These are phyloP conservation scores for Kluyveromyces sp. DNA, from an alignment of 1,139 yeast species.

Conservation along the genomic window DNA sequence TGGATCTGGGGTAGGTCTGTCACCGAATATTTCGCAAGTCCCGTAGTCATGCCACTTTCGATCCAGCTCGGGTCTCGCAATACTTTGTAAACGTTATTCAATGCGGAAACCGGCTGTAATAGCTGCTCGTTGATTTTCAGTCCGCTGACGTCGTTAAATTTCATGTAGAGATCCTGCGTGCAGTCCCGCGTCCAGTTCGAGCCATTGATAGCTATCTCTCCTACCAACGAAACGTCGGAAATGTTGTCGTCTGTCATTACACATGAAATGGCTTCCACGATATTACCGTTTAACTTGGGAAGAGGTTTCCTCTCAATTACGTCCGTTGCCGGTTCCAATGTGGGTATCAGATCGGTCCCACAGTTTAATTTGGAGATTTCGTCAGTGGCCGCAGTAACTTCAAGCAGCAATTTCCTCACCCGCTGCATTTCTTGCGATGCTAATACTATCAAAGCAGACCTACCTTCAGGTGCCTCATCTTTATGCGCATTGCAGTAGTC, in stretches of 20 bases:
- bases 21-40: slow-evolving; percentile 1
- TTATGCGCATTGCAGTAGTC: not conserved
- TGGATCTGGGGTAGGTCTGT: slow-evolving; percentile 4
- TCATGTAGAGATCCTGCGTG: slow-evolving; percentile 3
- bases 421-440: not conserved
- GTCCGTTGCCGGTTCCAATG: not conserved
- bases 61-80: not conserved
- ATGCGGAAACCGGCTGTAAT: not conserved
- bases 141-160: not conserved
- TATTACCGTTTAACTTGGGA: slow-evolving; percentile 1
- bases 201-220: slow-evolving; percentile 3
- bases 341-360: not conserved
- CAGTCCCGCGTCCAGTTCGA: not conserved
- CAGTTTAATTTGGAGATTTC: not conserved
- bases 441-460: not conserved
- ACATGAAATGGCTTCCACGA: slow-evolving; percentile 3
- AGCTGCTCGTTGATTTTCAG: not conserved
- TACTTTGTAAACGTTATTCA: not conserved
- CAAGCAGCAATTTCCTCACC: not conserved
- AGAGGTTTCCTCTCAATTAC: not conserved
- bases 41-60: not conserved
- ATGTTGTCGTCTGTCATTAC: slow-evolving; percentile 5
- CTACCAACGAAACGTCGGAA: slow-evolving; percentile 2
- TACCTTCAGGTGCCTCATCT: not conserved
- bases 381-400: not conserved